These are phyloP conservation scores for Calonectria leucothoes DNA, from an alignment of 2,329 filamentous ascomycete genomes.

Conservation along the genomic window DNA sequence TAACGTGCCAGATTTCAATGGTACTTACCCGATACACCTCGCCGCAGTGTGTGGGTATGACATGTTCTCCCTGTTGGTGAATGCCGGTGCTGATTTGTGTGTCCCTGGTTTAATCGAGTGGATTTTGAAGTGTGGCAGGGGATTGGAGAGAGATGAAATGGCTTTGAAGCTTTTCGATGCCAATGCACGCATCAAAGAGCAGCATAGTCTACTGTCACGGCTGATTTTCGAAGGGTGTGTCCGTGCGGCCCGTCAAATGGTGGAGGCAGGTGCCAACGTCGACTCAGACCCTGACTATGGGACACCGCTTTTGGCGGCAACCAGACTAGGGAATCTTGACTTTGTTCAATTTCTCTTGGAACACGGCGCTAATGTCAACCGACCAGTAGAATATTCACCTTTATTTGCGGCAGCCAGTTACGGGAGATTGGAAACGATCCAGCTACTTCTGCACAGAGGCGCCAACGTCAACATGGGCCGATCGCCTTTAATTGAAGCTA, in stretches of 20 bases:
- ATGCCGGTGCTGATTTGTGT: background rate
- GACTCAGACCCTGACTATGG: background rate
- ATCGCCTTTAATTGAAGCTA: background rate
- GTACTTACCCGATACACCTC: background rate
- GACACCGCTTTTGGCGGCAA: background rate
- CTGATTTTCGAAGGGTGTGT: background rate
- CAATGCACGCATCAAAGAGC: background rate
- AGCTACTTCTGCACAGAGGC: background rate
- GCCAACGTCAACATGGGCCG: background rate
- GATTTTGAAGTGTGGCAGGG: background rate
- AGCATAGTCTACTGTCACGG: background rate
- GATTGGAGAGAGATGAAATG: background rate
- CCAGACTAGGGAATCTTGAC: background rate
- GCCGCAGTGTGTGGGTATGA: background rate
- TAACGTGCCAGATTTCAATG: background rate
- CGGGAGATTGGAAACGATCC: too few species aligned
- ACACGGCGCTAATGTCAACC: conserved; percentile 50
- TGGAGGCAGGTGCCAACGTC: background rate
- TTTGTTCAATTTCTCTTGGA: background rate
- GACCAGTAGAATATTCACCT: fast-evolving
- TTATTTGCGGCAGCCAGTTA: background rate
- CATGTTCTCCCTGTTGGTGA: background rate
- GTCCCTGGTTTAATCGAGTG: background rate
- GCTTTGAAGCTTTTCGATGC: background rate
- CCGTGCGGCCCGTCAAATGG: background rate